Evolutionary conservation across 495 filamentous ascomycete genomes (phyloP).

Genomic region (Lasiosphaeriaceae sp.): DNA sequence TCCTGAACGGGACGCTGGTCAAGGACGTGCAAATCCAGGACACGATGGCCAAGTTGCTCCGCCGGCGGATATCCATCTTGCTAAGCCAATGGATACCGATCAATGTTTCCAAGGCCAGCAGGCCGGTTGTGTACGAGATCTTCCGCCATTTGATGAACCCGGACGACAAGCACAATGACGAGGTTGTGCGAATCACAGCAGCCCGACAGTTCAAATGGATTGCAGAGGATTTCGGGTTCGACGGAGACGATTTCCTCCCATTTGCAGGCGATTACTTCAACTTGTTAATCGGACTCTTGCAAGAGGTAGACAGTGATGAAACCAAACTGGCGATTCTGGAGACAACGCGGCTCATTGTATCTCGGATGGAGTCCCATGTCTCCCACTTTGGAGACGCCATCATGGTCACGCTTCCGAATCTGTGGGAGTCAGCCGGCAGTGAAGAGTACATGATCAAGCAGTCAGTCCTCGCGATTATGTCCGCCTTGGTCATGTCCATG

Average conservation of each 20-base stretch:
- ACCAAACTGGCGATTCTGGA: slow-evolving; percentile 83
- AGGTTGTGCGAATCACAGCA: slow-evolving; percentile 87
- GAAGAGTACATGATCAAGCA: slow-evolving; percentile 86
- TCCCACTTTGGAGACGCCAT: slow-evolving; percentile 74
- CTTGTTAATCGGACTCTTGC: slow-evolving; percentile 67
- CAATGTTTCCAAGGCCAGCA: slow-evolving; percentile 58
- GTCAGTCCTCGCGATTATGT: slow-evolving; percentile 77
- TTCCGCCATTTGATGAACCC: slow-evolving; percentile 83
- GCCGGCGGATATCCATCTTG: slow-evolving; percentile 80
- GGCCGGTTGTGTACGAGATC: slow-evolving; percentile 77
- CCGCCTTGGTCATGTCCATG: slow-evolving; percentile 74
- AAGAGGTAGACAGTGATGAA: slow-evolving; percentile 78
- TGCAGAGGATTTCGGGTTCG: slow-evolving; percentile 81
- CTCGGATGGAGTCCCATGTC: slow-evolving; percentile 72
- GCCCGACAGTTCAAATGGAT: slow-evolving; percentile 76
- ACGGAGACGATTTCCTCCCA: slow-evolving; percentile 62
- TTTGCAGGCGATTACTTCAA: slow-evolving; percentile 66
- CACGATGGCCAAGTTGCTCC: slow-evolving; percentile 78
- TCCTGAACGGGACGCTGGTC: slow-evolving; percentile 69
- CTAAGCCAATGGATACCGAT: slow-evolving; percentile 86
- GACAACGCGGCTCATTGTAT: slow-evolving; percentile 74
- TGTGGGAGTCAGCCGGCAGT: slow-evolving; percentile 79
- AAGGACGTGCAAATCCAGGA: slow-evolving; percentile 73
- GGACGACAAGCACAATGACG: slow-evolving; percentile 75
- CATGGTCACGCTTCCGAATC: slow-evolving; percentile 68